A percentile compares a stretch with the other conserved stretches of the same genome.
Evolutionary conservation across 2,329 filamentous ascomycete genomes (phyloP).

Genomic region (Penicillium sp.): DNA sequence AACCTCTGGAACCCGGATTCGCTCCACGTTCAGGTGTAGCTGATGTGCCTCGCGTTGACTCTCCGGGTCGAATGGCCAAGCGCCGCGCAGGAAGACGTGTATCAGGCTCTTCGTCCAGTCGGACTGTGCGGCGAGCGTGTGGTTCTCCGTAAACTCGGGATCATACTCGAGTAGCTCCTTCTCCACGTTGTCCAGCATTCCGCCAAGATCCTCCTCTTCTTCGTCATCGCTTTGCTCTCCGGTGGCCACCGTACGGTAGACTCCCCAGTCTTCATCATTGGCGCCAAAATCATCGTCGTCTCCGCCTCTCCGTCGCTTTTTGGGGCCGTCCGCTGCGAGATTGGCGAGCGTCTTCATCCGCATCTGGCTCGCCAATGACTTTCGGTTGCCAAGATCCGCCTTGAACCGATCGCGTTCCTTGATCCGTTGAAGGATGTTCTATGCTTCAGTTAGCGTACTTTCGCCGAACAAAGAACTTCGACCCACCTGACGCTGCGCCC

Average conservation of each 20-base stretch:
- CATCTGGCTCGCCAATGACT: constrained; percentile 93
- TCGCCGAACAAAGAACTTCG: background rate
- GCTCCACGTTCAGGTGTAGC: constrained; percentile 94
- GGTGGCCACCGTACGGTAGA: constrained; percentile 90
- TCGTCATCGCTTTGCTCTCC: constrained; percentile 81
- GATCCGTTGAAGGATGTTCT: constrained; percentile 76
- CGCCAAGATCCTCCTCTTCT: constrained; percentile 85
- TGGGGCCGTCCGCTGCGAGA: constrained; percentile 85
- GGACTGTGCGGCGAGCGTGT: constrained; percentile 87
- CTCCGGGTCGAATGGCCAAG: constrained; percentile 81
- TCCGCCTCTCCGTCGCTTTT: constrained; percentile 82
- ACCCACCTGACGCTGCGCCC: constrained; percentile 66
- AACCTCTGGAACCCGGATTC: constrained; percentile 91
- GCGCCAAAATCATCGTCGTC: constrained; percentile 97
- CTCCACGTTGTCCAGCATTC: constrained; percentile 76
- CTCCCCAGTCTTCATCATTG: constrained; percentile 97
- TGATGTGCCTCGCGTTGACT: constrained; percentile 83
- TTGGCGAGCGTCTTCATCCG: constrained; percentile 99
- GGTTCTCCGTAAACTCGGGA: constrained; percentile 85
- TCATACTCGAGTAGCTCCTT: constrained; percentile 85
- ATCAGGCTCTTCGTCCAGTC: constrained; percentile 94
- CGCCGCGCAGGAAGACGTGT: constrained; percentile 87
- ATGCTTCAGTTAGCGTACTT: constrained; percentile 33
- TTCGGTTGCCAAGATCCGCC: constrained; percentile 92
- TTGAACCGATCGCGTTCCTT: constrained; percentile 93